Evolutionary conservation across 805 yeast species (phyloP).

Genomic region (Saccharomycopsis capsularis): DNA sequence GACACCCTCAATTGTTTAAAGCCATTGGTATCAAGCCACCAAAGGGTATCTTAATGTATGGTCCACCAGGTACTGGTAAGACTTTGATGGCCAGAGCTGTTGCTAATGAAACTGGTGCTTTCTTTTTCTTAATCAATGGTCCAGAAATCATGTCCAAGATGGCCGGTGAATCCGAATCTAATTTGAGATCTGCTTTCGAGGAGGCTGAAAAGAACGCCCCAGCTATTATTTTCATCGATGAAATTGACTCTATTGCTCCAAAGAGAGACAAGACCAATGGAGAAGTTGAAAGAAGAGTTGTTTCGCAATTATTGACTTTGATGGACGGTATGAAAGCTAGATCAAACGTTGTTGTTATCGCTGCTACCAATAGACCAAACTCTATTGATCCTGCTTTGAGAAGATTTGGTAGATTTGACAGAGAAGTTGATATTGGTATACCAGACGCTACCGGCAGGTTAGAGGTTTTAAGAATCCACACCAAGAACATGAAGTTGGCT

Average conservation of each 20-base stretch:
- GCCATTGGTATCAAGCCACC: conserved; percentile 99
- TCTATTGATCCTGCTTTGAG: conserved; percentile 74
- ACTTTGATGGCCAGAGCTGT: conserved; percentile 99
- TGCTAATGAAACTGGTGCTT: conserved; percentile 98
- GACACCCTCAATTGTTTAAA: conserved; percentile 98
- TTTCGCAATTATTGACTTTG: conserved; percentile 90
- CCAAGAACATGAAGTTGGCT: conserved; percentile 95
- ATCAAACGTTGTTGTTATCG: conserved; percentile 95
- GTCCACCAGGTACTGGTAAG: conserved; percentile 99
- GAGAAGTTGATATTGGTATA: conserved; percentile 85
- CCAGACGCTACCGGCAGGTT: conserved; percentile 99
- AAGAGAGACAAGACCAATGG: conserved; percentile 99
- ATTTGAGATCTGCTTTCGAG: conserved; percentile 95
- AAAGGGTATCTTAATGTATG: conserved; percentile 94
- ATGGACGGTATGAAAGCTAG: conserved; percentile 99
- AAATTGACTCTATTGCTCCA: conserved; percentile 98
- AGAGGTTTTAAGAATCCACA: conserved; percentile 94
- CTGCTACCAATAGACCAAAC: conserved; percentile 84
- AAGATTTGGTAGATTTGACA: conserved; percentile 85
- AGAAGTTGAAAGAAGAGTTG: conserved; percentile 99
- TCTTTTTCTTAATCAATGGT: conserved; percentile 95
- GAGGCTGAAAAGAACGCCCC: conserved; percentile 99
- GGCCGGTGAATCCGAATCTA: conserved; percentile 99
- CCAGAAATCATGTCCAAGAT: conserved; percentile 99
- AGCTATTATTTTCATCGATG: conserved; percentile 95